Base-by-base conservation (phyloP, 108 stramenopile species). In the Cyclotella choctawhatcheeana region DNA sequence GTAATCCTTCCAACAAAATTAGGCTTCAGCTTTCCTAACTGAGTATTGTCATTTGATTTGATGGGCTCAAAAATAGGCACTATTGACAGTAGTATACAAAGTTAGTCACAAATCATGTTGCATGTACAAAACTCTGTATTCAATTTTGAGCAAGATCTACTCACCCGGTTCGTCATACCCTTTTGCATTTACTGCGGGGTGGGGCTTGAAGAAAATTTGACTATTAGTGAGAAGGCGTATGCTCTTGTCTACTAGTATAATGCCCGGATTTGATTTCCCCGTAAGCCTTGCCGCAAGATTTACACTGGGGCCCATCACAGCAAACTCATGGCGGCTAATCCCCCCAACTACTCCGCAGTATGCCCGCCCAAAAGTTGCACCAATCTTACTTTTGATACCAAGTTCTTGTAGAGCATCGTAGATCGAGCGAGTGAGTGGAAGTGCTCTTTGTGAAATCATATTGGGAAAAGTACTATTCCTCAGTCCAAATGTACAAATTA, bases 261-360 rank as follows among this genome's bases (percentile, higher is more conserved):
- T 74, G 20, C 90, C 90, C 10, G 83, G 83, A 50, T 92, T 89
- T 4, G 63, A 73, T 4, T 79, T 58, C 6, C 65, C 61, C 90
- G 89, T 92, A 44, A 92, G 71, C 18, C 90, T 73, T 45, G 90
- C 88, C 17, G 88, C 77, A 56, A 92, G 78, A 78, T 92, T 92
- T 25, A 89, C 90, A 8, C 86, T 82, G 48, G 90, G 86, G 13
- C 90, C 88, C 14, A 92, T 70, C 3, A 86, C 88, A 22, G 88
- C 85, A 67, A 79, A 92, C 53, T 89, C 90, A 73, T 92, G 88
- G 10, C 87, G 76, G 40, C 74, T 73, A 5, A 83, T 60, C 5
- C 88, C 88, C 44, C 90, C 90, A 26, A 92, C 85, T 25, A 88
- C 85, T 14, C 90, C 90, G 64, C 90, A 92, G 61, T 92, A 92